Evolutionary conservation across 2,329 filamentous ascomycete species (phyloP).

Genomic region (Trichophyton rubrum): DNA sequence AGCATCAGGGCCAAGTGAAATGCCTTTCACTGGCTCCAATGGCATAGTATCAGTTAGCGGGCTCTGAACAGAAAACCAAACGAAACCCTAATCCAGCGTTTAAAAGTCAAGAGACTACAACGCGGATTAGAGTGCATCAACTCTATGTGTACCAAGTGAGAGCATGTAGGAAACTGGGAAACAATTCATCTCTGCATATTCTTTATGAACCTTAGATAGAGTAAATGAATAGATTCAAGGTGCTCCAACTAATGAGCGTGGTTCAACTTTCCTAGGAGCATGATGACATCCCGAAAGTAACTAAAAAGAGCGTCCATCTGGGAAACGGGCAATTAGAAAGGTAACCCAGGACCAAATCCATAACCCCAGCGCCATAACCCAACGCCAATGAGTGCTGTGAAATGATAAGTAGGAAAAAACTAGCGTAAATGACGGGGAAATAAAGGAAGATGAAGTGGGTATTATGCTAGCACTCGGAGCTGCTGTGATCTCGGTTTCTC

Average conservation of each 20-base stretch:
- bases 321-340: neutral
- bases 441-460: neutral
- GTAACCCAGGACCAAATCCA: neutral
- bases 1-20: no score
- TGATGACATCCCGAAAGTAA: neutral
- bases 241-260: neutral
- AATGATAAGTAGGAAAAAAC: conserved; percentile 7
- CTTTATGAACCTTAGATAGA: neutral
- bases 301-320: neutral
- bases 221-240: neutral
- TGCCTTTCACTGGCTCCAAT: no score
- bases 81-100: no score
- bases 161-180: no score
- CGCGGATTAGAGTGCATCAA: no score
- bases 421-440: conserved; percentile 6
- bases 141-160: no score
- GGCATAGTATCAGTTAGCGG: no score
- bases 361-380: neutral
- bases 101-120: no score
- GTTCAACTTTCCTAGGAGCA: neutral
- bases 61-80: no score
- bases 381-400: conserved; percentile 2
- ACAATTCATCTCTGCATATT: neutral
- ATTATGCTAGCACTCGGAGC: neutral
- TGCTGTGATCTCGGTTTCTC: neutral